phyloP scores from a whole-genome alignment of 208 protist species.

The Trypanosoma boissoni region DNA sequence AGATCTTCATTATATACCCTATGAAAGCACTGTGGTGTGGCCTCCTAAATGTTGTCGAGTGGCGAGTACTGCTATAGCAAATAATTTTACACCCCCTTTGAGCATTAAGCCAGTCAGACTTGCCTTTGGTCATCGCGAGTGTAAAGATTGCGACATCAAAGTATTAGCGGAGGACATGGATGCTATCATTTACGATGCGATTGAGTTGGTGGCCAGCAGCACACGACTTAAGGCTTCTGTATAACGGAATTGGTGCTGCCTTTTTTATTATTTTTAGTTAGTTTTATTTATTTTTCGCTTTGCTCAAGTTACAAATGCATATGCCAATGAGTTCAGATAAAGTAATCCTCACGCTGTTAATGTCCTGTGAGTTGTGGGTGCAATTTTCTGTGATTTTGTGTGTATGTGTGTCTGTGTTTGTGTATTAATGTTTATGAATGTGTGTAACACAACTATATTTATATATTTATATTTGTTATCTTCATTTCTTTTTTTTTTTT shows the following conservation, averaged over 20 bases:
- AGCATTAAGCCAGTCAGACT: not conserved
- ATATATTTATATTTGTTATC: not conserved
- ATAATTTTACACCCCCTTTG: conserved; percentile 3
- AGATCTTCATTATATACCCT: conserved; percentile 21
- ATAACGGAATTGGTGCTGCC: too few species aligned
- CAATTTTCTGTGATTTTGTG: too few species aligned
- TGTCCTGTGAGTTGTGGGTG: too few species aligned
- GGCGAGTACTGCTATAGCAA: not conserved
- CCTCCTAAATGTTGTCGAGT: conserved; percentile 19
- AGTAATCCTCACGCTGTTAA: too few species aligned
- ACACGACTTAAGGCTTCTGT: too few species aligned
- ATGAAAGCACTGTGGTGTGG: conserved; percentile 21
- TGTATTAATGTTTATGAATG: not conserved
- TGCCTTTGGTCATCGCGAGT: conserved; percentile 11
- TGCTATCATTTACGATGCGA: conserved; percentile 14
- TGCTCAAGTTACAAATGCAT: too few species aligned
- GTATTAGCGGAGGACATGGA: conserved; percentile 15
- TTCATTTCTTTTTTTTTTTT: not conserved
- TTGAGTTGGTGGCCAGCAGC: conserved; percentile 1
- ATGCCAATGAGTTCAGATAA: too few species aligned
- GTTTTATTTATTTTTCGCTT: not conserved
- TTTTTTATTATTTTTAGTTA: not conserved
- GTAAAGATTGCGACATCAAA: conserved; percentile 26
- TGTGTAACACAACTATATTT: not conserved
- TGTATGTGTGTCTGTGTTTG: too few species aligned